Evolutionary conservation across 345 rosid species (phyloP), one percentile per base, ranked within the genome.

Genomic region (Noccaea bulbosa): DNA sequence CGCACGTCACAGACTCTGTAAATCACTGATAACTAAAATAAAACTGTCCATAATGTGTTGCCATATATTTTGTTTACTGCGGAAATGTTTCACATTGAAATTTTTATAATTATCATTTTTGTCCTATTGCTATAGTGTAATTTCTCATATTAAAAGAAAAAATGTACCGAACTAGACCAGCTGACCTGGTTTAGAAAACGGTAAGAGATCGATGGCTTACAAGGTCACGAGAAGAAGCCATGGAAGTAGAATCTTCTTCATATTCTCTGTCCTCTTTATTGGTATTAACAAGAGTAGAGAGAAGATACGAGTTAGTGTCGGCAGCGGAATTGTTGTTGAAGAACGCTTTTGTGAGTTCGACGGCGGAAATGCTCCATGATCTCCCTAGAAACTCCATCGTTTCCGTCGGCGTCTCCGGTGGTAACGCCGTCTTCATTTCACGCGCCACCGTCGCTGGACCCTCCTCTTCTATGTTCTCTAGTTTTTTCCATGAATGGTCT

Each of bases 341-440:
- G 54, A 90, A 87, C 61, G 98, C 97, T 75, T 65, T 93, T 0
- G 98, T 88, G 58, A 93, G 88, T 79, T 93, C 96, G 72, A 83
- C 79, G 55, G 98, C 92, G 0, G 98, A 90, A 35, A 93, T 77
- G 71, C 97, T 93, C 98, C 98, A 90, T 60, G 98, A 93, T 81
- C 98, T 86, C 14, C 93, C 93, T 11, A 93, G 89, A 78, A 86
- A 93, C 90, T 90, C 98, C 98, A 93, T 90, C 24, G 96, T 81
- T 79, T 87, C 93, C 0, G 86, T 86, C 32, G 98, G 98, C 40
- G 97, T 93, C 78, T 93, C 97, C 11, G 98, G 98, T 43, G 86
- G 81, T 56, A 70, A 64, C 39, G 76, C 79, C 54, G 65, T 45
- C 67, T 53, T 61, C 11, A 56, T 60, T 73, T 5, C 95, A 79